A percentile compares a stretch with the other conserved stretches of the same genome.
These are phyloP conservation scores for Monosporascus cannonballus DNA, from an alignment of 2,329 filamentous ascomycete species.

Conservation along the genomic window DNA sequence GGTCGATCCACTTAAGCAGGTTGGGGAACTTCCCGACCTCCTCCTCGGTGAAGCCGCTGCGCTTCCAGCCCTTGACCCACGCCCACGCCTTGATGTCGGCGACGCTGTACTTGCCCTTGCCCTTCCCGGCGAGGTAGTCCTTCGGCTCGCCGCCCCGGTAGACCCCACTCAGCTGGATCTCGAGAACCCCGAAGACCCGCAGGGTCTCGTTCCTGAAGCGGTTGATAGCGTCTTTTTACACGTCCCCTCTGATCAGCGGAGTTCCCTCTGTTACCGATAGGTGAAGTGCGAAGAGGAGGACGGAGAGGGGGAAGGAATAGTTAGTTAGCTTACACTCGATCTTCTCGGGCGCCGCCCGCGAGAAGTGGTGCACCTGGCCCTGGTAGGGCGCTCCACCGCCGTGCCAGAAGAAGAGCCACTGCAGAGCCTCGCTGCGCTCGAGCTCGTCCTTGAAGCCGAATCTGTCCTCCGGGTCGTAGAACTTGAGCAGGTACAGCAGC, in stretches of 20 bases:
- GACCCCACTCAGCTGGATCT: conserved; percentile 35
- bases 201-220: conserved; percentile 46
- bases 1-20: conserved; percentile 4
- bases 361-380: conserved; percentile 37
- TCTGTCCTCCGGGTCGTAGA: conserved; percentile 39
- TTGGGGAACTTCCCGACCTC: conserved; percentile 3
- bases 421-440: conserved; percentile 40
- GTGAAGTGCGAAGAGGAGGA: not conserved
- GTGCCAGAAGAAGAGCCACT: conserved; percentile 53
- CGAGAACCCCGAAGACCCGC: conserved; percentile 48
- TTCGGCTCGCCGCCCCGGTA: conserved; percentile 2
- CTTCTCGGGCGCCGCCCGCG: conserved; percentile 35
- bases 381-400: conserved; percentile 35
- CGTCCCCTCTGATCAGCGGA: not conserved
- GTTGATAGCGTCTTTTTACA: conserved; percentile 34
- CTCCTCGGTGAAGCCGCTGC: conserved; percentile 3
- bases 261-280: not conserved
- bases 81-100: conserved; percentile 4
- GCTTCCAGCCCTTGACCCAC: conserved; percentile 4
- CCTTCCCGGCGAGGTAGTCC: conserved; percentile 5
- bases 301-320: no score
- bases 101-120: conserved; percentile 4
- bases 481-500: conserved; percentile 45
- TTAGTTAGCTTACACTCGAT: conserved; percentile 27
- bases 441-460: conserved; percentile 47